Conservation (phyloP, 1,284 basidiomycete species). For the Leccinum solheimii region DNA sequence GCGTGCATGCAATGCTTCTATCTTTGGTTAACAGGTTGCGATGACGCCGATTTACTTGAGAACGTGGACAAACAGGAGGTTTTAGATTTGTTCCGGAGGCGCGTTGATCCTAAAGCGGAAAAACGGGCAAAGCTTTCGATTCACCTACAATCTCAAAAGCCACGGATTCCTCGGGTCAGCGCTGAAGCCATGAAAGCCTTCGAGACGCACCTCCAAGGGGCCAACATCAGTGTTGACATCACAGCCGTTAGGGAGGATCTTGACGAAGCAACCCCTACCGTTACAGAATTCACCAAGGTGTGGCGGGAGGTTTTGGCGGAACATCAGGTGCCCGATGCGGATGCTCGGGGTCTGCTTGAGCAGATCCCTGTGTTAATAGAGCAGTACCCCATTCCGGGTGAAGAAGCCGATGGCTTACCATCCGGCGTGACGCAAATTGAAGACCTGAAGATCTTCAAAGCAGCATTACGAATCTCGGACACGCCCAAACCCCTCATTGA, state of each 20-base stretch:
- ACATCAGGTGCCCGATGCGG: constrained; percentile 40
- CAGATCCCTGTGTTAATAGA: constrained; percentile 45
- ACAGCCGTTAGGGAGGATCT: constrained; percentile 48
- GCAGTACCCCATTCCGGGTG: constrained; percentile 41
- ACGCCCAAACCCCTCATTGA: constrained; percentile 60
- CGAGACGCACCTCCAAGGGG: constrained; percentile 51
- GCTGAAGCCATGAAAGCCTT: constrained; percentile 66
- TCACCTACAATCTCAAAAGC: constrained; percentile 75
- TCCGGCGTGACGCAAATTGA: constrained; percentile 62
- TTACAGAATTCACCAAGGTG: constrained; percentile 49
- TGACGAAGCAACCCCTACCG: constrained; percentile 46
- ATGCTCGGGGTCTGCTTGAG: constrained; percentile 51
- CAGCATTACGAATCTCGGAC: constrained; percentile 50
- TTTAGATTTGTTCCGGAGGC: constrained; percentile 68
- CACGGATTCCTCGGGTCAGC: constrained; percentile 62
- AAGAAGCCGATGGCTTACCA: constrained; percentile 48
- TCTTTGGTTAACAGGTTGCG: constrained; percentile 15
- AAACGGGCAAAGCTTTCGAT: constrained; percentile 79
- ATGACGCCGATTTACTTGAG: constrained; percentile 27
- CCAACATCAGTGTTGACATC: constrained; percentile 55
- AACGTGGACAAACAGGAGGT: constrained; percentile 77
- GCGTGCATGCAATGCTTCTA: not conserved
- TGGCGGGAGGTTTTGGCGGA: constrained; percentile 58
- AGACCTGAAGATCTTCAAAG: constrained; percentile 75
- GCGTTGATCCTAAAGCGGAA: constrained; percentile 70